Percentiles rank a stretch among this genome's conserved stretches.
Conservation (phyloP, 768 basidiomycete genomes). For the Lentinula detonsa region DNA sequence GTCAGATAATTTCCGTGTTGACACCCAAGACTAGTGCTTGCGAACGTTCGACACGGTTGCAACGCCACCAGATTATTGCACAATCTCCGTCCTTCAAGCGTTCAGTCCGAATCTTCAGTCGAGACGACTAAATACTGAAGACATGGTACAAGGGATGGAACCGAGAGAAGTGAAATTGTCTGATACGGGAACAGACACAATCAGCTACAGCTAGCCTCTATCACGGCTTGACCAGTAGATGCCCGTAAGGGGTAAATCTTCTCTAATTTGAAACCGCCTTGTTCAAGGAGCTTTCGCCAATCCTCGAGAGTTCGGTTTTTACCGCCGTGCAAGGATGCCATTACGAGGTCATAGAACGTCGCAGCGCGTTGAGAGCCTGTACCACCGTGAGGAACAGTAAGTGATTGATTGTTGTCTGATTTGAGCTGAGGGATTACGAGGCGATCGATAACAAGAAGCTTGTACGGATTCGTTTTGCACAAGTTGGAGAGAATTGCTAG, state of each 20-base stretch:
- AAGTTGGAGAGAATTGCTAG: constrained; percentile 4
- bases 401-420: background rate
- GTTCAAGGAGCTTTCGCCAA: constrained; percentile 2
- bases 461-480: constrained; percentile 2
- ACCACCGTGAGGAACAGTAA: background rate
- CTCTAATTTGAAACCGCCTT: background rate
- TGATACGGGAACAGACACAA: no score
- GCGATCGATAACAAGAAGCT: constrained; percentile 9
- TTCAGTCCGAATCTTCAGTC: no score
- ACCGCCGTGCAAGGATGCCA: constrained; percentile 8
- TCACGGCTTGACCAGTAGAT: constrained; percentile 6
- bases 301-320: constrained; percentile 6
- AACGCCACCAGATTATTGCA: no score
- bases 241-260: constrained; percentile 4
- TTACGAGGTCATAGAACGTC: constrained; percentile 9
- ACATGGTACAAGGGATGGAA: no score
- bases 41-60: no score
- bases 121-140: no score
- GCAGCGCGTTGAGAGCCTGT: background rate
- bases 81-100: no score
- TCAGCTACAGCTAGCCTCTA: background rate
- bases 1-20: no score
- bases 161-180: no score
- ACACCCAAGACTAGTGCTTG: no score
- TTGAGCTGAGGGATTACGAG: constrained; percentile 5